Percentiles rank a stretch among this genome's conserved stretches.
Evolutionary conservation across 139 green algal species (phyloP).

Genomic region (Coccomyxa sp.): DNA sequence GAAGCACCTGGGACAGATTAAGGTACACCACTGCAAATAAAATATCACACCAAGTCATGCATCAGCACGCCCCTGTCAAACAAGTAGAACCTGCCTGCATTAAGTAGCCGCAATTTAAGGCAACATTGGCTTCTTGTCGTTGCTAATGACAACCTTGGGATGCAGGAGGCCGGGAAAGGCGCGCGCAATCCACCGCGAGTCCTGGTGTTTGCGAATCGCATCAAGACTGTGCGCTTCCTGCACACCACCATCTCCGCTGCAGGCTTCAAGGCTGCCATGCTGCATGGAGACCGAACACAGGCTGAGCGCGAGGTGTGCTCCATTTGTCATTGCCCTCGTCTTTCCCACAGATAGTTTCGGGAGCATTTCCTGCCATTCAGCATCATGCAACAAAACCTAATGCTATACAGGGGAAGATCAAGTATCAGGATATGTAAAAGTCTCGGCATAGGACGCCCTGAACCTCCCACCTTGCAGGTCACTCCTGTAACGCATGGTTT

Average conservation of each 20-base stretch:
- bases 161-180: slow-evolving; percentile 20
- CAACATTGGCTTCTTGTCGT: too few relatives aligned
- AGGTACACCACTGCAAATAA: slow-evolving; percentile 16
- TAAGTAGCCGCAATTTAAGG: too few relatives aligned
- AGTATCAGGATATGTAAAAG: too few relatives aligned
- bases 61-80: too few relatives aligned
- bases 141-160: too few relatives aligned
- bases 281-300: slow-evolving; percentile 79
- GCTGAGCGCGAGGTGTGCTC: slow-evolving; percentile 48
- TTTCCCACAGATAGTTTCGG: background rate
- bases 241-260: slow-evolving; percentile 21
- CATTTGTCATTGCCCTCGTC: background rate
- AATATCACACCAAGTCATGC: too few relatives aligned
- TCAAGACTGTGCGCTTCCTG: slow-evolving; percentile 70
- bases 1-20: slow-evolving; percentile 71
- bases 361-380: background rate
- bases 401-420: too few relatives aligned
- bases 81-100: too few relatives aligned
- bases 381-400: background rate
- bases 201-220: slow-evolving; percentile 84
- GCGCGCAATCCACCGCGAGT: slow-evolving; percentile 58
- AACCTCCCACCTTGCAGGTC: too few relatives aligned
- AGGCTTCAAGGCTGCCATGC: slow-evolving; percentile 39
- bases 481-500: background rate
- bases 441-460: too few relatives aligned